Percentiles rank a stretch among this genome's conserved stretches.
These are phyloP conservation scores for Chlorella sp. DNA, from an alignment of 139 green algal genomes.

Conservation along the genomic window DNA sequence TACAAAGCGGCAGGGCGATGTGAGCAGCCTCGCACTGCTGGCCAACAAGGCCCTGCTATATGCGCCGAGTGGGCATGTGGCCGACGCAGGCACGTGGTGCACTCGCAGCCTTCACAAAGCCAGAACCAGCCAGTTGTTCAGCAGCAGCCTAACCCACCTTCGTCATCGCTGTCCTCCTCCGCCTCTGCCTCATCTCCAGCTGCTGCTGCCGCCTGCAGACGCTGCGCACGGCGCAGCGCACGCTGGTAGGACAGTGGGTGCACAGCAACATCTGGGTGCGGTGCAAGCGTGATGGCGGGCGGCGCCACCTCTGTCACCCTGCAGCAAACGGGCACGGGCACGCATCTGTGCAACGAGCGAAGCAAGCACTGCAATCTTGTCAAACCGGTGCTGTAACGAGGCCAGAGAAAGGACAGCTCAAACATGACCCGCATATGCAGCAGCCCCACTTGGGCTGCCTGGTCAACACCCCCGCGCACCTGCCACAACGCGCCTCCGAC, in stretches of 20 bases:
- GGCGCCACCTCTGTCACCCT: neutral
- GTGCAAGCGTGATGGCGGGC: slow-evolving; percentile 19
- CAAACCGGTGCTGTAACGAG: too few relatives aligned
- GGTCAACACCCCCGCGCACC: neutral
- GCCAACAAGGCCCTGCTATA: too few relatives aligned
- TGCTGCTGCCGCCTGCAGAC: neutral
- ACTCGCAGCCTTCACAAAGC: too few relatives aligned
- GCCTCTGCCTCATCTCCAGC: neutral
- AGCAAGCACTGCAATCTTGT: too few relatives aligned
- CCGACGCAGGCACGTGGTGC: too few relatives aligned
- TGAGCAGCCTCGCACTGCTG: too few relatives aligned
- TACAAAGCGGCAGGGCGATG: too few relatives aligned
- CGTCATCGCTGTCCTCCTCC: slow-evolving; percentile 13
- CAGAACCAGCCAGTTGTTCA: neutral
- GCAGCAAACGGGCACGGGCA: neutral
- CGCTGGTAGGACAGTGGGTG: slow-evolving; percentile 26
- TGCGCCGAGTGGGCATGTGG: too few relatives aligned
- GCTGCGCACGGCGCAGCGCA: neutral
- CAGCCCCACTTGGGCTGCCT: too few relatives aligned
- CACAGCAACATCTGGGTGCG: slow-evolving; percentile 22
- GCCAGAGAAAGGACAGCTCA: too few relatives aligned
- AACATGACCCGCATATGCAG: too few relatives aligned
- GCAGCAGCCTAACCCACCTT: neutral
- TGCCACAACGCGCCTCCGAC: slow-evolving; percentile 34
- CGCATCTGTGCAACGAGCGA: too few relatives aligned